Conservation (phyloP, 768 basidiomycete species). For the Lentinula aciculospora region DNA sequence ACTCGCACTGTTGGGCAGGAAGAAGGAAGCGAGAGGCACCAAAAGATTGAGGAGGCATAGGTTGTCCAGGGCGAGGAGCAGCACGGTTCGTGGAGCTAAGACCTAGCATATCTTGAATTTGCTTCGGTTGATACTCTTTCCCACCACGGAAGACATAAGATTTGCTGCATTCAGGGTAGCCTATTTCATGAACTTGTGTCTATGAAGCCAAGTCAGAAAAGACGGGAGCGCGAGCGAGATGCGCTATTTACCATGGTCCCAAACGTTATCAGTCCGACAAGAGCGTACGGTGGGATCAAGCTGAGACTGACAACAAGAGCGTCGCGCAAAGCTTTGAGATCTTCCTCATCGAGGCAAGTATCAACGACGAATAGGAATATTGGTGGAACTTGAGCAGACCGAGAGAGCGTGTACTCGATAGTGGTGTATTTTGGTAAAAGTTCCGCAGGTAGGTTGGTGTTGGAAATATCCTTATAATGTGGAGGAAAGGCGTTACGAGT, state of each 20-base stretch:
- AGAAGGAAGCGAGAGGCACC: conserved; percentile 90
- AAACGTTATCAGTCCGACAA: conserved; percentile 93
- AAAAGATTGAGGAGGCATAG: conserved; percentile 71
- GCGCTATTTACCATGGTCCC: conserved; percentile 82
- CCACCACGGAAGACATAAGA: conserved; percentile 98
- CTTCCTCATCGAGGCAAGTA: conserved; percentile 93
- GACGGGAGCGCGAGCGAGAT: not conserved
- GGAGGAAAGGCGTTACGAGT: conserved; percentile 96
- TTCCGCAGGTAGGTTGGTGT: conserved; percentile 94
- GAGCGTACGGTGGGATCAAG: conserved; percentile 87
- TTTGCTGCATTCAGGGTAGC: conserved; percentile 93
- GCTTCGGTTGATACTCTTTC: conserved; percentile 94
- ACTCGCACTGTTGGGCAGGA: conserved; percentile 90
- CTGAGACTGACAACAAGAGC: conserved; percentile 92
- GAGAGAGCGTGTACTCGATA: conserved; percentile 96
- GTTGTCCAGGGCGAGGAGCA: conserved; percentile 82
- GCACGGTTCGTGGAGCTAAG: conserved; percentile 75
- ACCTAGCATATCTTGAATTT: conserved; percentile 97
- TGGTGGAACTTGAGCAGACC: conserved; percentile 88
- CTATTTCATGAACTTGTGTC: conserved; percentile 98
- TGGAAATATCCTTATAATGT: conserved; percentile 98
- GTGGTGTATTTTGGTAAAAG: conserved; percentile 97
- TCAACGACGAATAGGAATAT: conserved; percentile 97
- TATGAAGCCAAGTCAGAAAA: conserved; percentile 22
- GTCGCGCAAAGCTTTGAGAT: conserved; percentile 92